A percentile compares a stretch with the other conserved stretches of the same genome.
Conservation (phyloP, 768 basidiomycete genomes). For the Russula abietina region DNA sequence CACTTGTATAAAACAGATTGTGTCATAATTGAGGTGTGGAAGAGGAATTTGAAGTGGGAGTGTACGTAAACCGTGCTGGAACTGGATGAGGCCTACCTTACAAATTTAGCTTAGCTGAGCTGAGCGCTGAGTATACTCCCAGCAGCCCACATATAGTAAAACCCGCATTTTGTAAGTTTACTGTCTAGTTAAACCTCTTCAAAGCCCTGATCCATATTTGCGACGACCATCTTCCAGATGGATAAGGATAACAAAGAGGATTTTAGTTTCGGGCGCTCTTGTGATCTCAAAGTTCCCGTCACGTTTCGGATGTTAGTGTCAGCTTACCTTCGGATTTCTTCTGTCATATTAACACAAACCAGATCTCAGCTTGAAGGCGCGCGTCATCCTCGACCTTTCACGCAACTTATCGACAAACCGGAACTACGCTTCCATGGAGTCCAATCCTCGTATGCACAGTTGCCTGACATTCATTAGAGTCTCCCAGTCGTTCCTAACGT, state of each 20-base stretch:
- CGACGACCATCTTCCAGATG: slow-evolving; percentile 31
- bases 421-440: slow-evolving; percentile 82
- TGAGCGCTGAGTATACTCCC: too few relatives aligned
- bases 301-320: slow-evolving; percentile 70
- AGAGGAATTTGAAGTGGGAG: too few relatives aligned
- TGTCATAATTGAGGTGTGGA: too few relatives aligned
- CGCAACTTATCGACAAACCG: slow-evolving; percentile 77
- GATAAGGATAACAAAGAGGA: slow-evolving; percentile 72
- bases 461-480: slow-evolving; percentile 7
- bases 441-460: slow-evolving; percentile 59
- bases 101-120: too few relatives aligned
- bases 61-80: too few relatives aligned
- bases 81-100: too few relatives aligned
- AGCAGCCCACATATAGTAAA: too few relatives aligned
- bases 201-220: neutral
- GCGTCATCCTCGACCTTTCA: slow-evolving; percentile 62
- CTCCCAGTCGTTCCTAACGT: slow-evolving; percentile 7
- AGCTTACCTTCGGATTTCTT: neutral
- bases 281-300: slow-evolving; percentile 81
- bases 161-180: neutral
- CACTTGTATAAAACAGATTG: too few relatives aligned
- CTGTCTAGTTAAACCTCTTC: neutral
- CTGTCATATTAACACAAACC: neutral
- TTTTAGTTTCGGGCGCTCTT: slow-evolving; percentile 87
- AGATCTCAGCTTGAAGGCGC: slow-evolving; percentile 86